phyloP scores from a whole-genome alignment of 2,329 filamentous ascomycete genomes.

The Camillea tinctor region DNA sequence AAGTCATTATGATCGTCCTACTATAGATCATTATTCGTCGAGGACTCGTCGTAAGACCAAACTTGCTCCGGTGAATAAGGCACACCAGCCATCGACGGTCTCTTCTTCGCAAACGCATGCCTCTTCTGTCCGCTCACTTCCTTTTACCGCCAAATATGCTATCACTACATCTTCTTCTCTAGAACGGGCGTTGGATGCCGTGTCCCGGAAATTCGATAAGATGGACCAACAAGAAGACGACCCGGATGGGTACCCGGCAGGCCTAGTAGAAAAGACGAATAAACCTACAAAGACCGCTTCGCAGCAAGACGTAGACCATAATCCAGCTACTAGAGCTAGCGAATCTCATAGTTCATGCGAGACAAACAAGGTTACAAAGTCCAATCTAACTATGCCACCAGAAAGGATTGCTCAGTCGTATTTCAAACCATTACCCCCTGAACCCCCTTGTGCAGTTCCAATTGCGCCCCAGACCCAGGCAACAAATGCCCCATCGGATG shows the following conservation, averaged over 20 bases:
- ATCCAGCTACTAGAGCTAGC: neutral
- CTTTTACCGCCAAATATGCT: slow-evolving; percentile 30
- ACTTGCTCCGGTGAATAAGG: neutral
- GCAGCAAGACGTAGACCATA: neutral
- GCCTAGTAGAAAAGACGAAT: slow-evolving; percentile 14
- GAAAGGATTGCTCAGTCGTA: slow-evolving; percentile 7
- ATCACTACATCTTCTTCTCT: slow-evolving; percentile 31
- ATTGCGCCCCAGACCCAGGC: neutral
- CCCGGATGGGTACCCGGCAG: slow-evolving; percentile 2
- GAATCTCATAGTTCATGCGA: slow-evolving; percentile 4
- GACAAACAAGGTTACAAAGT: slow-evolving; percentile 17
- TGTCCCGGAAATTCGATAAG: slow-evolving; percentile 26
- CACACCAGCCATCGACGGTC: slow-evolving; percentile 6
- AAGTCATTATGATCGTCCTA: slow-evolving; percentile 1
- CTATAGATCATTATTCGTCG: neutral
- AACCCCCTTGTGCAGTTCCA: slow-evolving; percentile 8
- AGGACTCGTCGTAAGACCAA: slow-evolving; percentile 2
- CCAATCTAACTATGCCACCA: slow-evolving; percentile 19
- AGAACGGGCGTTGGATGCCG: slow-evolving; percentile 32
- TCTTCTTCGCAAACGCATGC: slow-evolving; percentile 18
- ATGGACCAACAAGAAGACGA: slow-evolving; percentile 16
- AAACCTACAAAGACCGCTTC: slow-evolving; percentile 6
- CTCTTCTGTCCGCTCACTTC: slow-evolving; percentile 28
- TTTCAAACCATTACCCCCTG: slow-evolving; percentile 19
- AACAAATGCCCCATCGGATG: neutral